A percentile compares a stretch with the other conserved stretches of the same genome.
Conservation (phyloP, 2,329 filamentous ascomycete genomes). For the Coleophoma cylindrospora region DNA sequence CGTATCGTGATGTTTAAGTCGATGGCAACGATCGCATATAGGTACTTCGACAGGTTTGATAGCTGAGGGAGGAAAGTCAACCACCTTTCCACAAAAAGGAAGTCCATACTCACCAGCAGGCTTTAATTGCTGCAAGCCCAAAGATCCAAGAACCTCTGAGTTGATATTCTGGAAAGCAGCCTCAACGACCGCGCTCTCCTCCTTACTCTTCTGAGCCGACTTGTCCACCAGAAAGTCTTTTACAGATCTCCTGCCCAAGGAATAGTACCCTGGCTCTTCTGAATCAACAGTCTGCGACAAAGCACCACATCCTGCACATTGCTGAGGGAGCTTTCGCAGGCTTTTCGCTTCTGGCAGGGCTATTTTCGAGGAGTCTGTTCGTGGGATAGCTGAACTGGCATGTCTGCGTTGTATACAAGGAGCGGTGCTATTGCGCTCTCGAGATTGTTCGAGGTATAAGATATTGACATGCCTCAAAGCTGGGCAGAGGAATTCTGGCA, state of each 20-base stretch:
- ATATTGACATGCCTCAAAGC: not conserved
- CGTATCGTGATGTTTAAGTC: slow-evolving; percentile 68
- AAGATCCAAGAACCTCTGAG: slow-evolving; percentile 7
- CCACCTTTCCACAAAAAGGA: no score
- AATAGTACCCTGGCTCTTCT: slow-evolving; percentile 51
- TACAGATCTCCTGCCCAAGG: slow-evolving; percentile 45
- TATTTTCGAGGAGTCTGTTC: not conserved
- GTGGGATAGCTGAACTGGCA: not conserved
- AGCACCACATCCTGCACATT: slow-evolving; percentile 62
- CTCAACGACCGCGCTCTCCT: slow-evolving; percentile 43
- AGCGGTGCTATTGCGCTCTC: not conserved
- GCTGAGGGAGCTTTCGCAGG: slow-evolving; percentile 39
- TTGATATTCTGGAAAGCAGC: slow-evolving; percentile 18
- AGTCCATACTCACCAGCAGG: not conserved
- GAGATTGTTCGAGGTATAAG: not conserved
- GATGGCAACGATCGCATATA: slow-evolving; percentile 84
- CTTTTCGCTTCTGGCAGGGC: not conserved
- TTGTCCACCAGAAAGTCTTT: slow-evolving; percentile 37
- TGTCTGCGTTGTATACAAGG: not conserved
- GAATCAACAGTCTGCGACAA: slow-evolving; percentile 51
- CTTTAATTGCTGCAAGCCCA: not conserved
- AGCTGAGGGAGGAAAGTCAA: slow-evolving; percentile 1
- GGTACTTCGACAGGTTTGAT: slow-evolving; percentile 33
- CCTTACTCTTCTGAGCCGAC: slow-evolving; percentile 1
- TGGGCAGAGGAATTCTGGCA: not conserved